These are phyloP conservation scores for Bipolaris gigantea DNA, from an alignment of 2,329 filamentous ascomycete genomes.

Conservation along the genomic window DNA sequence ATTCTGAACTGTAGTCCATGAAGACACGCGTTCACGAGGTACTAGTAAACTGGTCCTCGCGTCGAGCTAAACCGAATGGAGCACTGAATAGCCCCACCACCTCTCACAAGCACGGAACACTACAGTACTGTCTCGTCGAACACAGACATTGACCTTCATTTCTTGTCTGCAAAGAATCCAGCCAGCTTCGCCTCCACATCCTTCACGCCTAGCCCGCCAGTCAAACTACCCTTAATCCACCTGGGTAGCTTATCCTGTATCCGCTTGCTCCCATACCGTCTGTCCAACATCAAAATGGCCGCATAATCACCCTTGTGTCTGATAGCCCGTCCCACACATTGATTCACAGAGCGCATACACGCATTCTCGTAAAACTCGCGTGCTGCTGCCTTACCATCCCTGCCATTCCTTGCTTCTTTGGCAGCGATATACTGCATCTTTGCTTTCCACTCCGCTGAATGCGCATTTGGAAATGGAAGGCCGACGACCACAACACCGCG, in stretches of 20 bases:
- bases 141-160: neutral
- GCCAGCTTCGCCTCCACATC: constrained; percentile 47
- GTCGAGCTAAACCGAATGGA: constrained; percentile 10
- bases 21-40: constrained; percentile 14
- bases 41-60: constrained; percentile 11
- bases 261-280: constrained; percentile 71
- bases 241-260: constrained; percentile 80
- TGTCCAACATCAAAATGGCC: constrained; percentile 82
- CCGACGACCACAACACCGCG: constrained; percentile 90
- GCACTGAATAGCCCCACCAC: constrained; percentile 16
- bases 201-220: constrained; percentile 43
- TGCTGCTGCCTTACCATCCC: constrained; percentile 54
- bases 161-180: constrained; percentile 44
- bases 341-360: constrained; percentile 96
- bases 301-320: constrained; percentile 87
- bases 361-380: constrained; percentile 90
- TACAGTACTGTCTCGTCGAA: neutral
- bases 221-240: constrained; percentile 80
- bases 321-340: constrained; percentile 92
- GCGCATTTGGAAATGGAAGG: constrained; percentile 87
- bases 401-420: constrained; percentile 48
- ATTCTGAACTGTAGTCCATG: neutral
- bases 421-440: constrained; percentile 84
- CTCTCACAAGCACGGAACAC: neutral
- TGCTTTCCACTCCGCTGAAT: constrained; percentile 89